A percentile compares a stretch with the other conserved stretches of the same genome.
Conservation (phyloP, 2,329 filamentous ascomycete species). For the Lachnellula occidentalis region DNA sequence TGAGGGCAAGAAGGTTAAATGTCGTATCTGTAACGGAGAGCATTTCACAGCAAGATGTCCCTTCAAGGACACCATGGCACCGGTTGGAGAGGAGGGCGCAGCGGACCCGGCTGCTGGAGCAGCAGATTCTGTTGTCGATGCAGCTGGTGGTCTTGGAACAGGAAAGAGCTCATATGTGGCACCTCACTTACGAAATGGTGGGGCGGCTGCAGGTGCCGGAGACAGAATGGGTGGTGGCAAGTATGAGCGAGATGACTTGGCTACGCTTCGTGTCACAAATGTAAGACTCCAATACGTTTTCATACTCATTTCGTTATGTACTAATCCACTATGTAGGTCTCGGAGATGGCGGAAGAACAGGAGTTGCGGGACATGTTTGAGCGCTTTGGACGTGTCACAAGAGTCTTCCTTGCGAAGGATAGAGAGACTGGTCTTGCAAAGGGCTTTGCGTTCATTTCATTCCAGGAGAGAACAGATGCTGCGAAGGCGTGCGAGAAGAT, state of each 20-base stretch:
- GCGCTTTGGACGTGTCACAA: slow-evolving; percentile 90
- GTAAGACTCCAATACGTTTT: slow-evolving; percentile 51
- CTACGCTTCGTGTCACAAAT: slow-evolving; percentile 95
- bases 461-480: slow-evolving; percentile 83
- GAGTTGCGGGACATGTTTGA: slow-evolving; percentile 98
- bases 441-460: slow-evolving; percentile 98
- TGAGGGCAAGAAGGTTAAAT: slow-evolving; percentile 99
- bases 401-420: slow-evolving; percentile 97
- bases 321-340: slow-evolving; percentile 55
- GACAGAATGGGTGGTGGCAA: slow-evolving; percentile 85
- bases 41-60: slow-evolving; percentile 99
- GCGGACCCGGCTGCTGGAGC: slow-evolving; percentile 49
- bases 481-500: slow-evolving; percentile 93
- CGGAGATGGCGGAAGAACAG: slow-evolving; percentile 92
- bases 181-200: slow-evolving; percentile 77
- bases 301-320: background rate
- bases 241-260: slow-evolving; percentile 92
- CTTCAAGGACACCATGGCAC: slow-evolving; percentile 99
- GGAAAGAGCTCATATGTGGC: slow-evolving; percentile 87
- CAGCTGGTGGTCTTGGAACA: slow-evolving; percentile 52
- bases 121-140: slow-evolving; percentile 36
- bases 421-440: slow-evolving; percentile 93
- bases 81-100: slow-evolving; percentile 56
- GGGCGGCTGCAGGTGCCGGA: slow-evolving; percentile 52
- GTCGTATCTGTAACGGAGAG: slow-evolving; percentile 96